phyloP scores from a whole-genome alignment of 1,139 yeast genomes.

The Candida sp. region DNA sequence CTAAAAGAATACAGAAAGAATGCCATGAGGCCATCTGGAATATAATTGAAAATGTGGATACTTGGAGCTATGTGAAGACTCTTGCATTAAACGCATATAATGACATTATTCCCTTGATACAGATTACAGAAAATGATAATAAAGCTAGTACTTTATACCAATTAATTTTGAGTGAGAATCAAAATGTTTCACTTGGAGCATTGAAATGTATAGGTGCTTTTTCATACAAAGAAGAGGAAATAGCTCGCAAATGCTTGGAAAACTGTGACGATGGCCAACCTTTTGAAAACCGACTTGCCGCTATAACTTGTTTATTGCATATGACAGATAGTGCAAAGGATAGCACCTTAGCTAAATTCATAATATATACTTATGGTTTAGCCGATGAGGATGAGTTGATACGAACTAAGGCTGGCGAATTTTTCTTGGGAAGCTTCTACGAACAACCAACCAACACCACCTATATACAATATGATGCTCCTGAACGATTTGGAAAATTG shows the following conservation, averaged over 20 bases:
- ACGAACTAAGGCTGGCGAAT: conserved; percentile 1
- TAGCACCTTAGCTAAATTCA: neutral
- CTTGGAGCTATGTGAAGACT: conserved; percentile 44
- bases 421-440: neutral
- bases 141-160: neutral
- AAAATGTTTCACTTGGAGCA: conserved; percentile 45
- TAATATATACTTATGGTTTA: conserved; percentile 1
- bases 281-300: conserved; percentile 7
- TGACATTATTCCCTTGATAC: neutral
- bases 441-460: neutral
- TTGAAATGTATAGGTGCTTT: conserved; percentile 50
- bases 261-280: conserved; percentile 2
- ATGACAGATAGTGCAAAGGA: neutral
- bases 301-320: conserved; percentile 2
- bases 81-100: conserved; percentile 24
- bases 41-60: conserved; percentile 18
- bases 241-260: neutral
- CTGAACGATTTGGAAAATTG: neutral
- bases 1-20: neutral
- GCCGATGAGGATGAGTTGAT: conserved; percentile 3
- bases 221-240: neutral
- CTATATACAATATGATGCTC: conserved; percentile 13
- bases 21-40: conserved; percentile 17
- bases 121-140: neutral
- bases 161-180: conserved; percentile 19